phyloP scores from a whole-genome alignment of 2,329 filamentous ascomycete species.

The Aspergillus sp. region DNA sequence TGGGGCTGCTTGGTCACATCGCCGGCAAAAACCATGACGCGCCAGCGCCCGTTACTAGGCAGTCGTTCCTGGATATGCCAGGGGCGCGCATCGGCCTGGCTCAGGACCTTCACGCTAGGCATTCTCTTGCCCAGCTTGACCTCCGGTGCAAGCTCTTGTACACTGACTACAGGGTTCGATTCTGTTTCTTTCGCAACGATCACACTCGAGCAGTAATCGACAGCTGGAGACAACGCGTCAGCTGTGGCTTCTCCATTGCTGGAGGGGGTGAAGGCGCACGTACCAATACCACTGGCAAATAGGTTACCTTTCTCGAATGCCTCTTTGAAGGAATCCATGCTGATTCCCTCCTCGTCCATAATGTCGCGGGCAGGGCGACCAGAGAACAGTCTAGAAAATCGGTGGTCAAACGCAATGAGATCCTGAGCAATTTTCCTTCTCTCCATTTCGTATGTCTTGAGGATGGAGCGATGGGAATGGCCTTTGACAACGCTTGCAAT shows the following conservation, averaged over 20 bases:
- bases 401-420: slow-evolving; percentile 52
- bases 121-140: slow-evolving; percentile 37
- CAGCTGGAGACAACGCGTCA: slow-evolving; percentile 30
- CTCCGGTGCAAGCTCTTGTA: slow-evolving; percentile 20
- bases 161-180: slow-evolving; percentile 30
- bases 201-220: slow-evolving; percentile 58
- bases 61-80: slow-evolving; percentile 40
- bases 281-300: slow-evolving; percentile 57
- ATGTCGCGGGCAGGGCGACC: slow-evolving; percentile 59
- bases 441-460: slow-evolving; percentile 55
- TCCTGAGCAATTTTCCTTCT: slow-evolving; percentile 53
- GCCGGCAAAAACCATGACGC: slow-evolving; percentile 58
- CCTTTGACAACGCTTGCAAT: slow-evolving; percentile 51
- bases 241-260: neutral
- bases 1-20: slow-evolving; percentile 50
- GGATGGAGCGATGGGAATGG: slow-evolving; percentile 32
- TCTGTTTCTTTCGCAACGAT: slow-evolving; percentile 56
- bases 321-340: slow-evolving; percentile 62
- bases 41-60: slow-evolving; percentile 38
- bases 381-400: slow-evolving; percentile 58
- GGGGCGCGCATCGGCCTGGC: slow-evolving; percentile 39
- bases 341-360: slow-evolving; percentile 61
- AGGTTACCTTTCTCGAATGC: slow-evolving; percentile 60
- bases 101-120: slow-evolving; percentile 35
- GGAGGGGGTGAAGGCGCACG: slow-evolving; percentile 4